Conservation (phyloP, 2,329 filamentous ascomycete species). For the Drechslerella dactyloides region DNA sequence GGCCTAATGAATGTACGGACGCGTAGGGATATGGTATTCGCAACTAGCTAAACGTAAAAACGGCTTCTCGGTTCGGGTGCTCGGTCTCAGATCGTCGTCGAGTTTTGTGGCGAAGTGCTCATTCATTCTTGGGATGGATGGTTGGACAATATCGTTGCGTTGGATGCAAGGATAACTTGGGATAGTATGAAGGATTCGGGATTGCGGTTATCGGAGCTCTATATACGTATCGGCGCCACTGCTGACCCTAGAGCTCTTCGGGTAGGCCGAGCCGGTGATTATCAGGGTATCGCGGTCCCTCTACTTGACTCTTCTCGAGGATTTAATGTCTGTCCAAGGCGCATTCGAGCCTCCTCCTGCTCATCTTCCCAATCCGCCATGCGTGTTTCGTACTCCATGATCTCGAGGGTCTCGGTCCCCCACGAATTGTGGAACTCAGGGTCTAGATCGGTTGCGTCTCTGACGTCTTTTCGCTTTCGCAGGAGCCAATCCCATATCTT, state of each 20-base stretch:
- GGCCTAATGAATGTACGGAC: too few species aligned
- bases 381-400: conserved; percentile 31
- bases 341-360: conserved; percentile 33
- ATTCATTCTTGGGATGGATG: too few species aligned
- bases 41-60: too few species aligned
- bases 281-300: conserved; percentile 6
- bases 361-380: conserved; percentile 44
- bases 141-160: too few species aligned
- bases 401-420: conserved; percentile 34
- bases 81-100: too few species aligned
- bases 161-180: too few species aligned
- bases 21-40: too few species aligned
- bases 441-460: conserved; percentile 29
- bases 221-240: too few species aligned
- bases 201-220: too few species aligned
- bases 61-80: too few species aligned
- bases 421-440: conserved; percentile 36
- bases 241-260: not conserved
- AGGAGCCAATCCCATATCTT: conserved; percentile 45
- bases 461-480: conserved; percentile 37
- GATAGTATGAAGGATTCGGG: too few species aligned
- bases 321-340: conserved; percentile 18
- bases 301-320: conserved; percentile 8
- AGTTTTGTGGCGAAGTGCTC: too few species aligned
- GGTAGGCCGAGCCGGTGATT: not conserved